Evolutionary conservation across 495 filamentous ascomycete species (phyloP), one percentile per base, ranked within the genome.

Genomic region (Aspergillus taichungensis): DNA sequence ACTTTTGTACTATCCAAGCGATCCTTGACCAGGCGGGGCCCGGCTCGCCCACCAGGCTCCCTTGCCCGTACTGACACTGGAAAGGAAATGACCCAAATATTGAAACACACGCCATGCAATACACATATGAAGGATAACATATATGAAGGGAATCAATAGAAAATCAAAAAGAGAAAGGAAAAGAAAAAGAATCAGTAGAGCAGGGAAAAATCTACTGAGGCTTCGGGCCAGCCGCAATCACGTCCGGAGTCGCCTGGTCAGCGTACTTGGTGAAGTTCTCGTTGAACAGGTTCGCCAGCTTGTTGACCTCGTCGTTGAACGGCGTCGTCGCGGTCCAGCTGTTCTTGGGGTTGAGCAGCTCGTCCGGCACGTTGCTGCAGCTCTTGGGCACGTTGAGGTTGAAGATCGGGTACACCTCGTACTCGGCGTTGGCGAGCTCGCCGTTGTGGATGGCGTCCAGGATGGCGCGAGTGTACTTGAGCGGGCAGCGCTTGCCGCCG

Each of bases 391-490:
- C 90, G 54, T 79, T 76, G 42, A 98, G 86, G 75, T 95, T 94
- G 84, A 98, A 98, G 40, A 87, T 83, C 28, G 90, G 88, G 73
- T 97, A 98, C 46, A 69, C 86, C 79, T 98, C 92, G 73, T 88
- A 98, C 60, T 92, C 82, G 44, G 74, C 79, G 60, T 92, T 86
- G 52, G 88, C 88, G 43, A 98, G 82, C 69, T 95, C 85, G 53
- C 92, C 92, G 46, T 77, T 88, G 81, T 98, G 92, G 74, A 98
- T 96, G 55, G 92, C 80, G 67, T 98, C 91, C 45, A 98, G 82
- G 69, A 98, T 97, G 53, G 92, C 92, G 61, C 92, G 88, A 34
- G 92, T 98, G 76, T 97, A 97, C 77, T 96, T 95, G 58, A 97
- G 80, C 39, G 94, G 91, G 82, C 92, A 97, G 55, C 94, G 87